A percentile compares a stretch with the other conserved stretches of the same genome.
phyloP scores from a whole-genome alignment of 2,329 filamentous ascomycete species.

The Diaporthe longicolla region DNA sequence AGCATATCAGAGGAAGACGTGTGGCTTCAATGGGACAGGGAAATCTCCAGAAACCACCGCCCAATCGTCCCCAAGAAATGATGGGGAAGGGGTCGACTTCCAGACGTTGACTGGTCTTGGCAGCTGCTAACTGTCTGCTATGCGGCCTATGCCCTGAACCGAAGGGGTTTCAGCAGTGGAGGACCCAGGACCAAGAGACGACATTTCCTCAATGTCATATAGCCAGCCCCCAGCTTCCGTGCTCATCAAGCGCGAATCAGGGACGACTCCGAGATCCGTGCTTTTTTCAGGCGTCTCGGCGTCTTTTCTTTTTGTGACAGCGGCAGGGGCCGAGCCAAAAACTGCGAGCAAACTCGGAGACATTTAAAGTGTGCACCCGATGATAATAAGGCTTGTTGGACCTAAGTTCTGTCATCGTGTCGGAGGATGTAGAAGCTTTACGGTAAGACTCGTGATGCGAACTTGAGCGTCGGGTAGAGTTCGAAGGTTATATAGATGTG shows the following conservation, averaged over 20 bases:
- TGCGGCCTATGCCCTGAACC: slow-evolving; percentile 19
- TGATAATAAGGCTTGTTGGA: neutral
- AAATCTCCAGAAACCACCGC: neutral
- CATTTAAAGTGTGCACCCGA: neutral
- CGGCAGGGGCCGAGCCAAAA: slow-evolving; percentile 26
- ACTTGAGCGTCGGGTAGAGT: neutral
- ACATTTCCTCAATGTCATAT: slow-evolving; percentile 33
- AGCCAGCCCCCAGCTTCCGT: slow-evolving; percentile 9
- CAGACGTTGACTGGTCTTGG: slow-evolving; percentile 34
- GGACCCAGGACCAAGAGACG: slow-evolving; percentile 8
- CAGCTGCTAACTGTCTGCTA: slow-evolving; percentile 21
- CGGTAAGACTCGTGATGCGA: neutral
- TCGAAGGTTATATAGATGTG: slow-evolving; percentile 14
- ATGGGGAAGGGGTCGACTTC: slow-evolving; percentile 27
- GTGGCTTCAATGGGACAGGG: slow-evolving; percentile 21
- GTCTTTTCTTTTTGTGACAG: slow-evolving; percentile 10
- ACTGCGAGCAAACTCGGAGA: neutral
- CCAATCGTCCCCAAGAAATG: slow-evolving; percentile 15
- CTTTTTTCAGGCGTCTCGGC: slow-evolving; percentile 30
- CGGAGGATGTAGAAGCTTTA: slow-evolving; percentile 15
- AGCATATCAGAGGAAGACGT: slow-evolving; percentile 18
- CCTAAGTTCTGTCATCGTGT: slow-evolving; percentile 1
- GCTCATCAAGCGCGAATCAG: slow-evolving; percentile 35
- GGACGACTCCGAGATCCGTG: slow-evolving; percentile 13
- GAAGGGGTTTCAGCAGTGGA: slow-evolving; percentile 30